Evolutionary conservation across 345 rosid species (phyloP).

Genomic region (Cardamine chenopodiifolia): DNA sequence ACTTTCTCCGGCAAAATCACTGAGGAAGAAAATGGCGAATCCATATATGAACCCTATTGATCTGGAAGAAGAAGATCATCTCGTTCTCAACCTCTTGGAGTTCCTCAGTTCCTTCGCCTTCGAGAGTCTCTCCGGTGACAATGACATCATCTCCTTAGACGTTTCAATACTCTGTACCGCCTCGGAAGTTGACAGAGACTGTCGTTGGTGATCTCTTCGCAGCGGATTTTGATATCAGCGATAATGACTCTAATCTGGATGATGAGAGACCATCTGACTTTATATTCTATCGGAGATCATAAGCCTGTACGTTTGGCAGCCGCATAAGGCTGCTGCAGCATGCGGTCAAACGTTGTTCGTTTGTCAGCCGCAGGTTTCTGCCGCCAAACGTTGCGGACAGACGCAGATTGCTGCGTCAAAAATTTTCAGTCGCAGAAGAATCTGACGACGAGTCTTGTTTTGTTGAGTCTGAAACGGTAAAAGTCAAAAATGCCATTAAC

Average conservation of each 20-base stretch:
- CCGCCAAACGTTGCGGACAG: too few relatives aligned
- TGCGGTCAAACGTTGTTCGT: too few relatives aligned
- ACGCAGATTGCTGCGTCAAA: too few relatives aligned
- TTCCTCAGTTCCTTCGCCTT: neutral
- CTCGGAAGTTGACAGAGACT: neutral
- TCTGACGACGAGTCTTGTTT: too few relatives aligned
- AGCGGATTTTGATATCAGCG: neutral
- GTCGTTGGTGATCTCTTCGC: neutral
- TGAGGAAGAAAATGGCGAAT: neutral
- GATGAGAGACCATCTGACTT: neutral
- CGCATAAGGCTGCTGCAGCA: too few relatives aligned
- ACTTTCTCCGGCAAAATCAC: neutral
- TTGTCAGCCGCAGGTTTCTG: too few relatives aligned
- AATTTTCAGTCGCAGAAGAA: too few relatives aligned
- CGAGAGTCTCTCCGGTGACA: neutral
- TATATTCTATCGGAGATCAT: neutral
- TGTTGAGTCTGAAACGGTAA: too few relatives aligned
- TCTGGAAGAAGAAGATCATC: neutral
- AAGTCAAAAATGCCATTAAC: too few relatives aligned
- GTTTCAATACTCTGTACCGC: neutral
- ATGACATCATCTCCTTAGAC: neutral
- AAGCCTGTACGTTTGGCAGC: too few relatives aligned
- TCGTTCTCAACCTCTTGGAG: neutral
- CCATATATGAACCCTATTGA: too few relatives aligned
- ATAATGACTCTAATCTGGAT: neutral